Evolutionary conservation across 345 rosid species (phyloP), one percentile per base, ranked within the genome.

Genomic region (Gossypium herbaceum): DNA sequence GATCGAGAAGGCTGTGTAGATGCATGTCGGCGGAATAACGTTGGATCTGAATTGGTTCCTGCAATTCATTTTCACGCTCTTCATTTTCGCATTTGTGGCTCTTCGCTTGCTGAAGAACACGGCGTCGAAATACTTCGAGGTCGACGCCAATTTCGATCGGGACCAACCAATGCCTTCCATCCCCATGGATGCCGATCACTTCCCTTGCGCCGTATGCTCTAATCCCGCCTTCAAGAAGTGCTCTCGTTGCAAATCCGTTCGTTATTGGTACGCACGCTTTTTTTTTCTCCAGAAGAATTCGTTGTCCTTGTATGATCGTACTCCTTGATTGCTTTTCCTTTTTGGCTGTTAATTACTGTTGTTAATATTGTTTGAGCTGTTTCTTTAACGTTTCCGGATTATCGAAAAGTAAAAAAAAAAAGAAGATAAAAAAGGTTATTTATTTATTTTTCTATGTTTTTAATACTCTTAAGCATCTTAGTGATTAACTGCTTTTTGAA

Each of bases 81-180:
- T 88, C 62, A 9, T 91, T 27, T 77, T 93, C 67, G 85, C 85
- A 24, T 75, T 86, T 11, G 98, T 87, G 13, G 72, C 92, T 78
- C 82, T 89, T 10, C 82, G 86, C 84, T 68, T 91, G 66, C 83
- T 95, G 12, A 87, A 78, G 87, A 88, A 84, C 52, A 85, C 94
- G 79, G 98, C 96, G 77, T 87, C 96, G 57, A 95, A 86, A 82
- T 93, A 95, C 84, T 89, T 93, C 89, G 93, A 91, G 75, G 94
- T 88, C 86, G 88, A 79, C 86, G 88, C 93, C 86, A 83, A 77
- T 81, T 92, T 91, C 88, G 90, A 85, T 68, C 71, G 86, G 45
- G 72, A 72, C 48, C 85, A 22, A 29, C 19, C 75, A 64, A 78
- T 68, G 72, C 72, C 72, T 68, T 2, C 80, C 64, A 6, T 66